Percentiles rank a stretch among this genome's conserved stretches.
These are phyloP conservation scores for Narthecium ossifragum DNA, from an alignment of 106 monocot species.

Conservation along the genomic window DNA sequence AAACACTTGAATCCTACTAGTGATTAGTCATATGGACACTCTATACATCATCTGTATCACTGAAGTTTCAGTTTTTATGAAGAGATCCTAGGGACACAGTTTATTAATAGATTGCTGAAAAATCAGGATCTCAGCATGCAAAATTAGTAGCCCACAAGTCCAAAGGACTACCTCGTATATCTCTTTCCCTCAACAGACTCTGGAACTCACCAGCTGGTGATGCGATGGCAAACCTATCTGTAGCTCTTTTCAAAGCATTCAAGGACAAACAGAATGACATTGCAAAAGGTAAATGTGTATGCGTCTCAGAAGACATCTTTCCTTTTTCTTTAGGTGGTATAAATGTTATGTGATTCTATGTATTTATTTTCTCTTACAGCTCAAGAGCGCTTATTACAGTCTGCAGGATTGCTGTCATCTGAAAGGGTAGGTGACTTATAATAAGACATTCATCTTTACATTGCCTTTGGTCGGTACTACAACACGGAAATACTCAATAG, in stretches of 20 bases:
- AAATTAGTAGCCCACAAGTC: slow-evolving; percentile 58
- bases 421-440: slow-evolving; percentile 28
- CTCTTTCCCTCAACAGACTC: slow-evolving; percentile 39
- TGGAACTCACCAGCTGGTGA: slow-evolving; percentile 29
- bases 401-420: slow-evolving; percentile 27
- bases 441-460: neutral
- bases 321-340: neutral
- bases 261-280: slow-evolving; percentile 33
- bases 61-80: neutral
- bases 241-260: slow-evolving; percentile 35
- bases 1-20: neutral
- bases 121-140: slow-evolving; percentile 28
- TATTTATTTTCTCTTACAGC: slow-evolving; percentile 16
- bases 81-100: neutral
- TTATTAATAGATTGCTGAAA: neutral
- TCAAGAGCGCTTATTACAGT: slow-evolving; percentile 25
- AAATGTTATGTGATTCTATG: slow-evolving; percentile 3
- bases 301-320: neutral
- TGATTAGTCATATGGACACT: neutral
- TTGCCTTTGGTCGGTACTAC: neutral
- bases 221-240: slow-evolving; percentile 37
- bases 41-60: neutral
- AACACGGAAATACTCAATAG: too few species aligned
- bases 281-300: slow-evolving; percentile 32
- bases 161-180: slow-evolving; percentile 65